Conservation (phyloP, 2,329 filamentous ascomycete species). For the Aspergillus texensis region DNA sequence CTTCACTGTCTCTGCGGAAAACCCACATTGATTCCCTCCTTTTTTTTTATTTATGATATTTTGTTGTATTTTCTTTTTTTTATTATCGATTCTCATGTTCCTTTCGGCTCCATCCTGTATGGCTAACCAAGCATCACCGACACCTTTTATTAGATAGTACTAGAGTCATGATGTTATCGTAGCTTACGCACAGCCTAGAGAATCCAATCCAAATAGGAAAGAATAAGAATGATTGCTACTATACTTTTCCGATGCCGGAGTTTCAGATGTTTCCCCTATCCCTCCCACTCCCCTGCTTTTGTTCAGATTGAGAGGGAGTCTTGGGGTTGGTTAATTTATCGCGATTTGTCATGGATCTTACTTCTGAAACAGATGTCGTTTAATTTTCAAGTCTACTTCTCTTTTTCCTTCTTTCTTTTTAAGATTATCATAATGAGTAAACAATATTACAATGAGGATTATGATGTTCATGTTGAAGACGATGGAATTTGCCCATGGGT, state of each 20-base stretch:
- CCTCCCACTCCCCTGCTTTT: constrained; percentile 12
- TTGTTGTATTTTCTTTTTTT: constrained; percentile 2
- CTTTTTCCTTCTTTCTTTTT: not conserved
- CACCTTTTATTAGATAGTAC: not conserved
- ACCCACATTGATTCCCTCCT: not conserved
- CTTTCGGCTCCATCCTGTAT: not conserved
- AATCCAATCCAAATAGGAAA: not conserved
- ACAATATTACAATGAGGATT: not conserved
- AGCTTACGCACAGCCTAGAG: constrained; percentile 17
- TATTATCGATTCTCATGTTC: not conserved
- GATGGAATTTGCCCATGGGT: constrained; percentile 1
- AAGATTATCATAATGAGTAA: not conserved
- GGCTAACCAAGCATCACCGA: constrained; percentile 3
- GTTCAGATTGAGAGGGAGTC: not conserved
- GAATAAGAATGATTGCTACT: constrained; percentile 4
- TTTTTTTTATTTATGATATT: not conserved
- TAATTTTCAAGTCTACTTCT: not conserved
- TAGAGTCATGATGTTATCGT: constrained; percentile 4
- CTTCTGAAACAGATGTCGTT: not conserved
- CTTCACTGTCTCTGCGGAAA: not conserved
- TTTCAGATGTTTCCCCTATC: constrained; percentile 18
- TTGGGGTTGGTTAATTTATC: not conserved
- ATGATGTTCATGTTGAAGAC: constrained; percentile 1
- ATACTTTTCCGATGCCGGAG: constrained; percentile 23
- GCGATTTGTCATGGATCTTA: not conserved